A percentile compares a stretch with the other conserved stretches of the same genome.
Conservation (phyloP, 306 rosid genomes). For the Corylus americana region DNA sequence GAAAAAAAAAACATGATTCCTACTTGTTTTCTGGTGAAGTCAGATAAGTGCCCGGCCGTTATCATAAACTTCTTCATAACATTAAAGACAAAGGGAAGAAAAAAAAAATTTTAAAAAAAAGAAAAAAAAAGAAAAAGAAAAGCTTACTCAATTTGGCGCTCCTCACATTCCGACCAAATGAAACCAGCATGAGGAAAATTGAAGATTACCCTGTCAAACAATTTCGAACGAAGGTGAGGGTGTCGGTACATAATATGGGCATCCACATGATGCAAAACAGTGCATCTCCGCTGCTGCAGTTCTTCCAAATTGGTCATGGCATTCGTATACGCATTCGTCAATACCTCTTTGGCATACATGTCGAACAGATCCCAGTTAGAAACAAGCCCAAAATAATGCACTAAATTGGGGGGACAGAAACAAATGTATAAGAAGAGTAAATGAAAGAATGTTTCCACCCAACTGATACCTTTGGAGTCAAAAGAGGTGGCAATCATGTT, state of each 20-base stretch:
- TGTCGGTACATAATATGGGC: conserved; percentile 20
- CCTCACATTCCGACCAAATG: neutral
- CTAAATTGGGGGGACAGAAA: neutral
- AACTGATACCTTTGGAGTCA: conserved; percentile 16
- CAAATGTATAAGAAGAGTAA: too few relatives aligned
- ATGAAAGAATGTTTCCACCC: neutral
- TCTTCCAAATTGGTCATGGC: neutral
- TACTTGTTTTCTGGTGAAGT: too few relatives aligned
- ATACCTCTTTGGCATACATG: neutral
- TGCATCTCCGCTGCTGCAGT: conserved; percentile 20
- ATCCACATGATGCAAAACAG: conserved; percentile 21
- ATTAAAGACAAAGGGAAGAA: too few relatives aligned
- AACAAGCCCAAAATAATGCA: neutral
- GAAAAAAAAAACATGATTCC: too few relatives aligned
- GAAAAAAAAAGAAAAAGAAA: neutral
- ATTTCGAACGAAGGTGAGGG: neutral
- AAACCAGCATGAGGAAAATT: conserved; percentile 44
- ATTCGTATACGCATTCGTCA: neutral
- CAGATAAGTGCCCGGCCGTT: too few relatives aligned
- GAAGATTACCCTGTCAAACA: conserved; percentile 31
- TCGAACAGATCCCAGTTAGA: too few relatives aligned
- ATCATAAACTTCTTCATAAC: too few relatives aligned
- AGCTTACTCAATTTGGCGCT: neutral
- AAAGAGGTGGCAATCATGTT: conserved; percentile 38
- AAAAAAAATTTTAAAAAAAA: neutral